phyloP scores from a whole-genome alignment of 306 rosid genomes.

The Trifolium dubium region DNA sequence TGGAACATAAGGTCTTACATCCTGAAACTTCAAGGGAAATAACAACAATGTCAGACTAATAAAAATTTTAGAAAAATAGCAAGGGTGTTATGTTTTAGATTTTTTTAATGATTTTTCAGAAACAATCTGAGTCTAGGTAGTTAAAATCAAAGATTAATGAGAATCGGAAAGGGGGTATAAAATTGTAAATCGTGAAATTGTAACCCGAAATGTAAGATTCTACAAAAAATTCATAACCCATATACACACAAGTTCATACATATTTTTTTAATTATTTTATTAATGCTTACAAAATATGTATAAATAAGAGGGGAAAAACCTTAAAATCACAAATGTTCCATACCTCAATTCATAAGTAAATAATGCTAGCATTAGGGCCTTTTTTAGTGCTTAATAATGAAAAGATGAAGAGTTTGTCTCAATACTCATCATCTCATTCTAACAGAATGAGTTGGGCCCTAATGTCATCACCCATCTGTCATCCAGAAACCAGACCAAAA shows the following conservation, averaged over 20 bases:
- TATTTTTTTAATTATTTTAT: too few relatives aligned
- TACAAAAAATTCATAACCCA: background rate
- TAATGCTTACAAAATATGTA: background rate
- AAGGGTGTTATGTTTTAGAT: background rate
- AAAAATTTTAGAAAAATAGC: background rate
- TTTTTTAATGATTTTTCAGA: background rate
- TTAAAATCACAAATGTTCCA: background rate
- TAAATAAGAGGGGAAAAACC: background rate
- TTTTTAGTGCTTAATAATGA: background rate
- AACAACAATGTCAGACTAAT: conserved; percentile 3
- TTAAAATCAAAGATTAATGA: background rate
- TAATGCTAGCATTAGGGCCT: background rate
- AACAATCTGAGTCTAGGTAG: background rate
- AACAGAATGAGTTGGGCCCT: background rate
- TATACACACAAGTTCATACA: background rate
- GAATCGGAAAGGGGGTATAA: background rate
- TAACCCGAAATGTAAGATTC: background rate
- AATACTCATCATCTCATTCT: background rate
- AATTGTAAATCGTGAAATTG: background rate
- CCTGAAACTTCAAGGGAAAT: conserved; percentile 2
- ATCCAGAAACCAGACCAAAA: background rate
- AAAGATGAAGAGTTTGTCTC: background rate
- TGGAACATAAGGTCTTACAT: background rate
- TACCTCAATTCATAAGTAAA: background rate
- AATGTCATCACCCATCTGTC: background rate